Percentiles rank a stretch among this genome's conserved stretches.
phyloP scores from a whole-genome alignment of 1,139 yeast genomes.

The Saccharomyces hybrid region DNA sequence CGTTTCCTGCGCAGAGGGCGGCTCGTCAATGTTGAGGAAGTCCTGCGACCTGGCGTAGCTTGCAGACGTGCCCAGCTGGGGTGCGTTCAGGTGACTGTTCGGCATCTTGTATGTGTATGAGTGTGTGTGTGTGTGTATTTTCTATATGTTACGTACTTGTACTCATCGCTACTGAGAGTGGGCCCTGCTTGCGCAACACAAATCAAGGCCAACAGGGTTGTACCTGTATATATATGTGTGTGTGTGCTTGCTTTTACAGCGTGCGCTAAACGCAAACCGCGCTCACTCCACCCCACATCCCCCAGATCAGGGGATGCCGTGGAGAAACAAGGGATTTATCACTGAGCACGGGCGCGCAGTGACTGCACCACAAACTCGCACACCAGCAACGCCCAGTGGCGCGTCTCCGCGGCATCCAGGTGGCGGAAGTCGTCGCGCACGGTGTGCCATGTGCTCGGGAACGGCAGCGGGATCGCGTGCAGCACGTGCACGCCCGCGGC shows the following conservation, averaged over 20 bases:
- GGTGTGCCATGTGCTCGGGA: slow-evolving; percentile 49
- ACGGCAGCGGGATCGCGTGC: slow-evolving; percentile 44
- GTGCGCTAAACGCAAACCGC: background rate
- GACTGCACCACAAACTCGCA: slow-evolving; percentile 18
- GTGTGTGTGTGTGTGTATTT: background rate
- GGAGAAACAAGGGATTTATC: background rate
- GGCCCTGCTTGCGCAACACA: background rate
- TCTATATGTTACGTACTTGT: background rate
- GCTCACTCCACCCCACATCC: background rate
- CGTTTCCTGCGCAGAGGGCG: slow-evolving; percentile 25
- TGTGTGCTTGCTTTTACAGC: background rate
- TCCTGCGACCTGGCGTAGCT: slow-evolving; percentile 15
- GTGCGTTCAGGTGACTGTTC: background rate
- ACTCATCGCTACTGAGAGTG: background rate
- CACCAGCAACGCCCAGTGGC: slow-evolving; percentile 26
- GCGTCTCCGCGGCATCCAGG: slow-evolving; percentile 24
- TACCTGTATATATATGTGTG: background rate
- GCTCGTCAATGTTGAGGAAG: slow-evolving; percentile 22
- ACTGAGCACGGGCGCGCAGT: background rate
- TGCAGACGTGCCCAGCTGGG: background rate
- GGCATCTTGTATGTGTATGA: background rate
- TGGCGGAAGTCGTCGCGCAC: slow-evolving; percentile 30
- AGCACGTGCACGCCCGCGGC: slow-evolving; percentile 40
- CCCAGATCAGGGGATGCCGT: background rate
- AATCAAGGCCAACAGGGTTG: background rate